phyloP scores from a whole-genome alignment of 1,284 basidiomycete genomes.

The Schizophyllum commune region DNA sequence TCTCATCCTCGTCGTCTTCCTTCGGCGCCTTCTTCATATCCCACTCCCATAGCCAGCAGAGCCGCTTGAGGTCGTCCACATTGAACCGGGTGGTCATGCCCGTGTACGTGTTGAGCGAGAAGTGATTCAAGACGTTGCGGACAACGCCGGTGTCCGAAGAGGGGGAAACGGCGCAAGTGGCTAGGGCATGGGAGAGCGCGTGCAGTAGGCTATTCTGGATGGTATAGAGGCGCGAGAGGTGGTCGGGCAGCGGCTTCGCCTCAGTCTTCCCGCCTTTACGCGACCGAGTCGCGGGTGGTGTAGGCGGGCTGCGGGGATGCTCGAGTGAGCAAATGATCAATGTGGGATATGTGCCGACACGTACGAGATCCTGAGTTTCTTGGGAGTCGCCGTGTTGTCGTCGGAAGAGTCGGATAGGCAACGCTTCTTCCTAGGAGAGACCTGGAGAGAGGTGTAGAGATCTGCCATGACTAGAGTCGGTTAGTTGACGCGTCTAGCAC shows the following conservation, averaged over 20 bases:
- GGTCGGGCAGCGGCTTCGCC: slow-evolving; percentile 38
- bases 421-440: slow-evolving; percentile 65
- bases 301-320: slow-evolving; percentile 37
- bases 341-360: slow-evolving; percentile 15
- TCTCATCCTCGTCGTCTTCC: slow-evolving; percentile 46
- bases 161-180: slow-evolving; percentile 71
- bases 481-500: slow-evolving; percentile 1
- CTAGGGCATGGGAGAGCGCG: slow-evolving; percentile 74
- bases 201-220: slow-evolving; percentile 66
- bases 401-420: slow-evolving; percentile 41
- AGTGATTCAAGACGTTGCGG: slow-evolving; percentile 69
- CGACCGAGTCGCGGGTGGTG: slow-evolving; percentile 41
- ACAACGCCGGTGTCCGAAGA: slow-evolving; percentile 66
- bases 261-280: slow-evolving; percentile 21
- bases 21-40: slow-evolving; percentile 39
- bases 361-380: slow-evolving; percentile 53
- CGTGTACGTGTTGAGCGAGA: slow-evolving; percentile 60
- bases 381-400: slow-evolving; percentile 51
- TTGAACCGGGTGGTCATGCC: slow-evolving; percentile 58
- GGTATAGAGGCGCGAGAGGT: slow-evolving; percentile 51
- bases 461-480: slow-evolving; percentile 40
- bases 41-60: slow-evolving; percentile 90
- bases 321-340: background rate
- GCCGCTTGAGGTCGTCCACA: slow-evolving; percentile 56
- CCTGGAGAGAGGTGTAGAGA: slow-evolving; percentile 48